Percentiles rank a stretch among this genome's conserved stretches.
phyloP scores from a whole-genome alignment of 305 asterid species.

The Solanum chacoense region DNA sequence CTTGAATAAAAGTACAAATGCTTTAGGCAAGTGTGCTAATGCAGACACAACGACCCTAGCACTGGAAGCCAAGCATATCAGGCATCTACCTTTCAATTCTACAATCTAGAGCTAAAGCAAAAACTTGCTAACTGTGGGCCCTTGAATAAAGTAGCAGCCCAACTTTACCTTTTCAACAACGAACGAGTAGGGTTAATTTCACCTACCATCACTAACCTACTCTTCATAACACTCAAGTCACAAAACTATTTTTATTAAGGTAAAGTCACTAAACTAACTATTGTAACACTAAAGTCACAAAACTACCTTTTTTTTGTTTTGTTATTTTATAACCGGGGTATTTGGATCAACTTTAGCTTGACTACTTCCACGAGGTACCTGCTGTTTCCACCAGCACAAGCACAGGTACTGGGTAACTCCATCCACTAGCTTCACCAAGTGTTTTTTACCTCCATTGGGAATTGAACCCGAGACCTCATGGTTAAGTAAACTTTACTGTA shows the following conservation, averaged over 20 bases:
- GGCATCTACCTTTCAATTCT: neutral
- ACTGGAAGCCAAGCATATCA: neutral
- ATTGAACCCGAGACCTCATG: neutral
- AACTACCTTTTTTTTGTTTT: neutral
- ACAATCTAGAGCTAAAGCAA: neutral
- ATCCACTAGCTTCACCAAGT: neutral
- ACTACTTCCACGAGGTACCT: neutral
- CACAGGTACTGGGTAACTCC: neutral
- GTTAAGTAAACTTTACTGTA: neutral
- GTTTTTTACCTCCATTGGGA: neutral
- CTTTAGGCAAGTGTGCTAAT: neutral
- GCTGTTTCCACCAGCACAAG: neutral
- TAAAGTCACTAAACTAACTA: neutral
- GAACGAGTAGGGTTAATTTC: neutral
- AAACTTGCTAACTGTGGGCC: neutral
- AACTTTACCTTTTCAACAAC: neutral
- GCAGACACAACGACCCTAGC: neutral
- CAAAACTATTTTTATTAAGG: neutral
- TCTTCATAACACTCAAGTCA: neutral
- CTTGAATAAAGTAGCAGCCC: neutral
- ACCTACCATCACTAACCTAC: neutral
- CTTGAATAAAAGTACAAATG: neutral
- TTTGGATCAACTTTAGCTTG: neutral
- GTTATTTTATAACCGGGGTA: neutral
- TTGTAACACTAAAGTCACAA: neutral